Base-by-base conservation (phyloP, 495 filamentous ascomycete genomes). In the Neurospora sp. region DNA sequence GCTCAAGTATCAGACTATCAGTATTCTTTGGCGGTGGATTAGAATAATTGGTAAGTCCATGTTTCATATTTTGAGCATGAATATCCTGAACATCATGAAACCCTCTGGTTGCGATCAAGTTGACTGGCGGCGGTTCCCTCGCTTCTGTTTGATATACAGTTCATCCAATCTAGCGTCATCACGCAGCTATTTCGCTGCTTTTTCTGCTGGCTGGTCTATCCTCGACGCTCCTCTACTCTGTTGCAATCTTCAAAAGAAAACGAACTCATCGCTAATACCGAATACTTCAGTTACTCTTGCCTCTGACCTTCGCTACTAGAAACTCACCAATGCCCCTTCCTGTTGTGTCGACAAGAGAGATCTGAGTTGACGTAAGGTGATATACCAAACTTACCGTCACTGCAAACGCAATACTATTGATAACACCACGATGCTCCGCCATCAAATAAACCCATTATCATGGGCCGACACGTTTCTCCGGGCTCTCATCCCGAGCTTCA, bases 401-500 rank as follows among this genome's bases (percentile, higher is more conserved):
- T 37, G 46, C 39, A 7, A 39, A 39, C 39, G 44, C 5, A 39
- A n/a, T 11, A 37, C 60, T 38, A 14, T 70, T 16, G 11, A 23
- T 40, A 35, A 41, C 7, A 38, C 11, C 38, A 23, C 7, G 18
- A 72, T 75, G 54, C 27, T 35, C 10, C 27, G 39, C 39, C 54
- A 40, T 44, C 70, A 23, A 49, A 35, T 66, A 66, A 66, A 66
- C 27, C 70, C 38, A 42, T 70, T 37, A 23, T 54, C 54, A 54
- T 41, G 37, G 72, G 70, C 7, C 74, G 49, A 41, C 62, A 76
- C 40, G 20, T n/a, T 78, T n/a, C 71, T 82, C 8, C 75, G 77
- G 37, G 40, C 74, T 6, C 69, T 82, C 5, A 71, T 83, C 10
- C 81, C 81, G 3, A 80, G 79, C 72, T 83, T 83, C 71, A 72